Percentiles rank a stretch among this genome's conserved stretches.
phyloP scores from a whole-genome alignment of 306 rosid species.

The Begonia loranthoides region DNA sequence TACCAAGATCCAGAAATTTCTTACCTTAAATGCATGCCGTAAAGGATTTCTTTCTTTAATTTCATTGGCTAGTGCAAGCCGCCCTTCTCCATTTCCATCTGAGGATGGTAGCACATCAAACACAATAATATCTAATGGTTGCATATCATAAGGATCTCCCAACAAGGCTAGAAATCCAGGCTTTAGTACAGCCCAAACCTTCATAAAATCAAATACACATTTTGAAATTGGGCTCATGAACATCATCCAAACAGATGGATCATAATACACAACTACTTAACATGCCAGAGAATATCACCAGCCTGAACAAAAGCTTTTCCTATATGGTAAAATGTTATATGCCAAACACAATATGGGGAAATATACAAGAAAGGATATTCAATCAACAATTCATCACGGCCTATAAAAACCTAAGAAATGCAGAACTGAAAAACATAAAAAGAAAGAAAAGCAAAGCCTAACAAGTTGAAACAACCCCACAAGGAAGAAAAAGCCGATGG shows the following conservation, averaged over 20 bases:
- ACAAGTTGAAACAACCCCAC: too few species aligned
- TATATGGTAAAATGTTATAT: not conserved
- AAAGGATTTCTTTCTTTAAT: constrained; percentile 75
- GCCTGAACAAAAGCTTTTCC: not conserved
- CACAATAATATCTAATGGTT: constrained; percentile 88
- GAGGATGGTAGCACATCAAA: constrained; percentile 81
- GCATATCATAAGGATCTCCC: constrained; percentile 74
- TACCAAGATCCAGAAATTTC: not conserved
- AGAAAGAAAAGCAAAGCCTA: too few species aligned
- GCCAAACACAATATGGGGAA: not conserved
- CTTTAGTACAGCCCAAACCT: constrained; percentile 96
- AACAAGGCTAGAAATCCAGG: constrained; percentile 96
- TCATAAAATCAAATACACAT: constrained; percentile 15
- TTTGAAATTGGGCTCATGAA: too few species aligned
- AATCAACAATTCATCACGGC: too few species aligned
- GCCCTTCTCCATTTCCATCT: constrained; percentile 74
- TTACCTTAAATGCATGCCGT: constrained; percentile 81
- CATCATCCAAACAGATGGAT: too few species aligned
- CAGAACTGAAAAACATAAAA: too few species aligned
- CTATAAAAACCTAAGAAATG: too few species aligned
- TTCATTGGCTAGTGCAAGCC: constrained; percentile 69
- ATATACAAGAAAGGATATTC: not conserved
- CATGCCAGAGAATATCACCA: too few species aligned
- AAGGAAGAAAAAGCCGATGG: too few species aligned
- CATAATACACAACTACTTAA: too few species aligned